A percentile compares a stretch with the other conserved stretches of the same genome.
Conservation (phyloP, 225 moss, liverwort and hornwort species). For the Antitrichia curtipendula region DNA sequence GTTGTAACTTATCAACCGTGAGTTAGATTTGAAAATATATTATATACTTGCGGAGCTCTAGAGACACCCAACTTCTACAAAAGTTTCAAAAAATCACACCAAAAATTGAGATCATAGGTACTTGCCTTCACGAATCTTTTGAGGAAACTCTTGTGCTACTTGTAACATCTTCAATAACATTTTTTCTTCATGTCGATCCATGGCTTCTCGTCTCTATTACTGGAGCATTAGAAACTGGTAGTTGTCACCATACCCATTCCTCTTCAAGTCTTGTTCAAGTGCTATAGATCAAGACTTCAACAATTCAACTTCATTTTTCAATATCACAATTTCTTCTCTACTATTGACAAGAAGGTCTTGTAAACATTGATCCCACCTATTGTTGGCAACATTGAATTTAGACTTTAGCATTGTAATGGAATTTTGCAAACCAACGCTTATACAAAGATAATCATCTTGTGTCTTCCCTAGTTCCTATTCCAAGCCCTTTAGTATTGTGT, state of each 20-base stretch:
- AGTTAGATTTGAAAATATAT: no score
- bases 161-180: no score
- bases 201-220: background rate
- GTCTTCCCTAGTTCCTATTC: no score
- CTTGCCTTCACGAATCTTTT: fast-evolving
- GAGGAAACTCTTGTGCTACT: background rate
- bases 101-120: background rate
- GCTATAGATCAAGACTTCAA: background rate
- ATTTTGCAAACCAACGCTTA: background rate
- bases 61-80: background rate
- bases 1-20: no score
- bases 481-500: no score
- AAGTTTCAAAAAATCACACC: background rate
- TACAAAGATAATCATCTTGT: no score
- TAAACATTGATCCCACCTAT: fast-evolving
- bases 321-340: background rate
- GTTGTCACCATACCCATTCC: background rate
- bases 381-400: background rate
- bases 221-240: background rate
- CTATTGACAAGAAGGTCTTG: background rate
- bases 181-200: background rate
- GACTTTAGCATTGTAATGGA: background rate
- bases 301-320: background rate
- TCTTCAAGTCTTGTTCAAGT: background rate
- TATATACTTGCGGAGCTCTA: no score